phyloP scores from a whole-genome alignment of 2,329 filamentous ascomycete species.

The Endoconidiophora laricicola region DNA sequence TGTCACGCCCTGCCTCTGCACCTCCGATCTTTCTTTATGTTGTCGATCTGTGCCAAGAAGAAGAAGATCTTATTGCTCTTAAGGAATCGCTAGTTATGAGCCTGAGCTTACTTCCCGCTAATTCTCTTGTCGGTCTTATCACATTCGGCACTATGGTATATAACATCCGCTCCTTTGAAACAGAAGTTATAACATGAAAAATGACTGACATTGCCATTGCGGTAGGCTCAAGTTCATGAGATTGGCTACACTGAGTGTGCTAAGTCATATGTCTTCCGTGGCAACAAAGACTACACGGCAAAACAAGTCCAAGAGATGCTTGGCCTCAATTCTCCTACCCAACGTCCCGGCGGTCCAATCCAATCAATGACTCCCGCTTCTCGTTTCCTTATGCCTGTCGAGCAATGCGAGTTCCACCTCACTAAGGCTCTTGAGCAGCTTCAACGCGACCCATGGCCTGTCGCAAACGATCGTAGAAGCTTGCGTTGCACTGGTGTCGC shows the following conservation, averaged over 20 bases:
- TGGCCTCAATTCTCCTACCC: constrained; percentile 54
- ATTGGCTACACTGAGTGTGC: constrained; percentile 96
- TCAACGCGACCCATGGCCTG: constrained; percentile 94
- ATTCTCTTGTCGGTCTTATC: constrained; percentile 67
- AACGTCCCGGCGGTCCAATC: constrained; percentile 49
- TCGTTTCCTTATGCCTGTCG: constrained; percentile 82
- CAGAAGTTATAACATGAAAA: background rate
- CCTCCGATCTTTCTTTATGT: constrained; percentile 78
- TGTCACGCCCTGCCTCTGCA: constrained; percentile 67
- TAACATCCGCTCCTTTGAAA: background rate
- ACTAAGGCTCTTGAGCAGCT: constrained; percentile 90
- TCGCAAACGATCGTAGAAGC: constrained; percentile 79
- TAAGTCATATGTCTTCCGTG: constrained; percentile 96
- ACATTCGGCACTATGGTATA: constrained; percentile 83
- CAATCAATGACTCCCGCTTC: constrained; percentile 65
- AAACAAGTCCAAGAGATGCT: constrained; percentile 99
- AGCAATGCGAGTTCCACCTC: constrained; percentile 92
- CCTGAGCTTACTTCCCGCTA: constrained; percentile 63
- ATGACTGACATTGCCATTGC: constrained; percentile 15
- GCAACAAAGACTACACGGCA: constrained; percentile 92
- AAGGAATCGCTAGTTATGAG: constrained; percentile 82
- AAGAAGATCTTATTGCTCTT: constrained; percentile 65
- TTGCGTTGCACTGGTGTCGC: constrained; percentile 90
- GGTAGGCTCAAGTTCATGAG: constrained; percentile 82
- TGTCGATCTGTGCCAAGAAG: constrained; percentile 77